Evolutionary conservation across 1,284 basidiomycete genomes (phyloP), one percentile per base, ranked within the genome.

Genomic region (Sanghuangporus weigelae): DNA sequence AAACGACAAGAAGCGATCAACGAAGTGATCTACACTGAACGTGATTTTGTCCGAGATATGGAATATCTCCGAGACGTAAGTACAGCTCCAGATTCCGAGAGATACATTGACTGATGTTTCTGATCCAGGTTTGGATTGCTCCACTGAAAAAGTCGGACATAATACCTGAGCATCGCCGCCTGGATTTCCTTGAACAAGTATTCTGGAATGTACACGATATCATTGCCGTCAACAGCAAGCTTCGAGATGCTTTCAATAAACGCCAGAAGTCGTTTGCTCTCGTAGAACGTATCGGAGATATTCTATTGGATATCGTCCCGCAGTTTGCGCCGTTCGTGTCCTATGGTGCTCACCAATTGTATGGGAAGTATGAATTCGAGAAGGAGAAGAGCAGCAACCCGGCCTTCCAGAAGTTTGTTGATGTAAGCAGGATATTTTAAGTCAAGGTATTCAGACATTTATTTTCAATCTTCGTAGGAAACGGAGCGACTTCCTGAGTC

Each of bases 171-270:
- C 79, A 84, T 1, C 83, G 93, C 56, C 86, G 94, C 23, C 87
- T 89, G 42, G 91, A 94, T 71, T 98, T 99, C 74, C 81, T 98
- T 42, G 84, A 89, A 40, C 94, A 97, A 73, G 95, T 99, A 39
- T 99, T 99, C 75, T 98, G 96, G 96, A 99, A 99, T 75, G 84
- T 98, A 12, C 85, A 91, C 69, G 96, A 98, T 69, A 96, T 99
- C 69, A 90, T 98, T 67, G 83, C 86, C 0, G 95, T 98, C 67
- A 98, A 97, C 74, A 91, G 84, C 1, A 84, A 90, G 38, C 82
- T 99, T 11, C 87, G 93, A 6, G 97, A 99, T 71, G 87, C 93
- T n/a, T 83, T 99, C 60, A 95, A 88, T 67, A 98, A 96, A 75
- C 86, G 97, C 7, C 97, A 99, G 76, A 98, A 98, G 74, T 88